Conservation (phyloP, 148 eudicot species). For the Cornus controversa region DNA sequence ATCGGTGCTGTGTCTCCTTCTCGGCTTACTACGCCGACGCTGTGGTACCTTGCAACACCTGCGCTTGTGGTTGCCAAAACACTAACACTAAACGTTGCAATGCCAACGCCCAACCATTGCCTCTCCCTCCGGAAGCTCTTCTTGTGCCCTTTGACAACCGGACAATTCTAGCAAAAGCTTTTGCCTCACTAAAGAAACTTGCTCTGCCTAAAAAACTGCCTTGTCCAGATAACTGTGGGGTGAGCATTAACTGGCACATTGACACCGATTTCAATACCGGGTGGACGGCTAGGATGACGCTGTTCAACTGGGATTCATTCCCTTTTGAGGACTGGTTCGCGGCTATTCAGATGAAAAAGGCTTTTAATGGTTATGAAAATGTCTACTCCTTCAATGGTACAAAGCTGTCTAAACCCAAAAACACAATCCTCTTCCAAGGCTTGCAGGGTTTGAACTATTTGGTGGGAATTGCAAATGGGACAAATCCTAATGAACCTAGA, state of each 20-base stretch:
- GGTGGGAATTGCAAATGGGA: constrained; percentile 44
- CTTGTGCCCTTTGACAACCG: constrained; percentile 53
- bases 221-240: constrained; percentile 62
- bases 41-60: constrained; percentile 40
- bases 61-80: constrained; percentile 49
- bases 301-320: constrained; percentile 44
- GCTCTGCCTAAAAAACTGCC: constrained; percentile 24
- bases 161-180: constrained; percentile 31
- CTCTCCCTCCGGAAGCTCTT: constrained; percentile 39
- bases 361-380: constrained; percentile 41
- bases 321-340: constrained; percentile 45
- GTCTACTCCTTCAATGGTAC: constrained; percentile 61
- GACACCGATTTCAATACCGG: constrained; percentile 46
- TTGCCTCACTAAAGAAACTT: constrained; percentile 26
- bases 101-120: constrained; percentile 19
- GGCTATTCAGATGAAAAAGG: constrained; percentile 43
- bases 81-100: constrained; percentile 20
- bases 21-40: constrained; percentile 58
- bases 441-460: constrained; percentile 39
- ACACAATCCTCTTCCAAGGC: constrained; percentile 54
- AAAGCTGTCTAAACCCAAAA: constrained; percentile 22
- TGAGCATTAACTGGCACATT: constrained; percentile 63
- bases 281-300: constrained; percentile 52
- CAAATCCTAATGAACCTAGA: constrained; percentile 34
- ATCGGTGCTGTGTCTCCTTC: constrained; percentile 66